Evolutionary conservation across 768 basidiomycete species (phyloP), one percentile per base, ranked within the genome.

Genomic region (Hericium erinaceus): DNA sequence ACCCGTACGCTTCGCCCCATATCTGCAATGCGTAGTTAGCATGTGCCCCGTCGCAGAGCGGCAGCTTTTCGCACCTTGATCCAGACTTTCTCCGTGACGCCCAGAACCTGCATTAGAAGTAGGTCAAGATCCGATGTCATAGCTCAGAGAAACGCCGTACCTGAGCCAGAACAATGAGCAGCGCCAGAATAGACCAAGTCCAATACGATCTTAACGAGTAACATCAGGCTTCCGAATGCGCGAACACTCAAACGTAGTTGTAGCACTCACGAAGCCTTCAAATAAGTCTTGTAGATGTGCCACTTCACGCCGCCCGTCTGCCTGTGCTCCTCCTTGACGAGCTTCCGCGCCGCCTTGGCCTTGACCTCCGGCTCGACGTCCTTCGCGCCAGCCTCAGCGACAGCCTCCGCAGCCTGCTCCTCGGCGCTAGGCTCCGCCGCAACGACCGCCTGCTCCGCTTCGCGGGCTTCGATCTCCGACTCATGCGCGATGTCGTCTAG

Each of bases 301-400:
- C 89, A 92, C 65, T 89, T 90, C 33, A 95, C 92, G 39, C 85
- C 83, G 0, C 92, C 93, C 1, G 78, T 77, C 60, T 89, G 88
- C 48, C 91, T 69, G 58, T 90, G 85, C 66, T 94, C 91, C 51
- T 92, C 91, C 66, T 91, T 84, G 57, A 92, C 69, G 11, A 92
- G 70, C 64, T 89, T 87, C 28, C 84, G 72, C 0, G 88, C 85
- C 60, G 83, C 87, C 71, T 84, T 91, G 11, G 61, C 64, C 22
- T 66, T 69, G 22, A 67, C 70, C 6, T 64, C 66, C 1, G 69
- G 66, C 52, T 69, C 66, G 2, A 67, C 62, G 11, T 64, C 61
- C 20, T 46, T 18, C 40, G 13, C 44, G 28, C 28, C 28, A n/a
- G 11, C 16, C 1, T 64, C 67, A 16, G 2, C 66, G 64, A 73